Evolutionary conservation across 2,329 filamentous ascomycete species (phyloP).

Genomic region (Pseudogymnoascus sp.): DNA sequence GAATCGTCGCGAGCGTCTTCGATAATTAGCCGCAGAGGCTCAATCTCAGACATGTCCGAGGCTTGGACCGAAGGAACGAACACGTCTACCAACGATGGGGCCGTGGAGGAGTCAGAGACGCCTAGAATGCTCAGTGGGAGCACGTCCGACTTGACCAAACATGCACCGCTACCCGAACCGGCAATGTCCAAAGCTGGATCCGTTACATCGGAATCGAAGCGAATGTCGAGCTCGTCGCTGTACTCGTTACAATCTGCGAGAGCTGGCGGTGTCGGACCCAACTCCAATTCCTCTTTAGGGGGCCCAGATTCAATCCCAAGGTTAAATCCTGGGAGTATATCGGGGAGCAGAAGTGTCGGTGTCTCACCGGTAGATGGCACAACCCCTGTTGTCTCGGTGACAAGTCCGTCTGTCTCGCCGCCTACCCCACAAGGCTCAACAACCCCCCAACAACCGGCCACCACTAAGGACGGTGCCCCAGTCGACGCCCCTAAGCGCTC

Average conservation of each 20-base stretch:
- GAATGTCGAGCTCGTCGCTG: slow-evolving; percentile 64
- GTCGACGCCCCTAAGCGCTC: slow-evolving; percentile 7
- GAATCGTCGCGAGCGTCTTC: slow-evolving; percentile 23
- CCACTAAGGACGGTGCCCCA: slow-evolving; percentile 17
- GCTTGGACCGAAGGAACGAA: slow-evolving; percentile 32
- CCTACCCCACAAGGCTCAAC: slow-evolving; percentile 35
- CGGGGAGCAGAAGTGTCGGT: slow-evolving; percentile 16
- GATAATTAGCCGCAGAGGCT: slow-evolving; percentile 22
- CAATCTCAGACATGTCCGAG: slow-evolving; percentile 36
- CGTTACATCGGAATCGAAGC: slow-evolving; percentile 49
- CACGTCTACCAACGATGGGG: slow-evolving; percentile 33
- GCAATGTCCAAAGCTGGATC: slow-evolving; percentile 39
- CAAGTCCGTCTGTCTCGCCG: slow-evolving; percentile 39
- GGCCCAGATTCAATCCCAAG: slow-evolving; percentile 39
- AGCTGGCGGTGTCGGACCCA: slow-evolving; percentile 38
- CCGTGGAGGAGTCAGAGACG: slow-evolving; percentile 41
- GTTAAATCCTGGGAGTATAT: slow-evolving; percentile 18
- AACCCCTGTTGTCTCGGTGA: slow-evolving; percentile 44
- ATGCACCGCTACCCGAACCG: slow-evolving; percentile 38
- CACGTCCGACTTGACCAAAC: slow-evolving; percentile 24
- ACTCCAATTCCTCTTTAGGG: slow-evolving; percentile 44
- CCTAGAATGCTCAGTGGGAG: slow-evolving; percentile 36
- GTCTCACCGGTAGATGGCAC: slow-evolving; percentile 37
- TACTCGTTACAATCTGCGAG: slow-evolving; percentile 57
- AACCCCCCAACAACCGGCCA: slow-evolving; percentile 39